Conservation (phyloP, 495 filamentous ascomycete species). For the Oleoguttula mirabilis region DNA sequence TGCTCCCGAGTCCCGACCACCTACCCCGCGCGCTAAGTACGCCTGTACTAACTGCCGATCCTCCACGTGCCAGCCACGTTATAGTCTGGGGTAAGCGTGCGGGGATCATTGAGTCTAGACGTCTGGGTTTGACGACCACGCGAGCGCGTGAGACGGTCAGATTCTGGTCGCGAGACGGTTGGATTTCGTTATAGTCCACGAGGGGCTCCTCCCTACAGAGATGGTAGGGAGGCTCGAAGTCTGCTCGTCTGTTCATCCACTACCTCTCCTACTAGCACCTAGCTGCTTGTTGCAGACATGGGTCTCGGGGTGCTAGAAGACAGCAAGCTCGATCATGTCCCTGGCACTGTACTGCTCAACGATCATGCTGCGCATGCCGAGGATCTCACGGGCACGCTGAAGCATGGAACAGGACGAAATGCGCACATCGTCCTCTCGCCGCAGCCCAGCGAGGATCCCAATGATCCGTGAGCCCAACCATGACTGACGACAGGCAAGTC, state of each 20-base stretch:
- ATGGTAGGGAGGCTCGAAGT: too few species aligned
- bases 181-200: too few species aligned
- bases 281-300: slow-evolving; percentile 1
- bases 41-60: too few species aligned
- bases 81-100: not conserved
- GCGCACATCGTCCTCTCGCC: slow-evolving; percentile 14
- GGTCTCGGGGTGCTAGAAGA: slow-evolving; percentile 12
- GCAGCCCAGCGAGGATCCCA: slow-evolving; percentile 17
- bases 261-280: not conserved
- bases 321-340: slow-evolving; percentile 9
- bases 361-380: slow-evolving; percentile 8
- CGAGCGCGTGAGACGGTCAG: too few species aligned
- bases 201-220: too few species aligned
- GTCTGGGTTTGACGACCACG: too few species aligned
- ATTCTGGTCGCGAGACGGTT: too few species aligned
- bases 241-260: not conserved
- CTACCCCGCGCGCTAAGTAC: too few species aligned
- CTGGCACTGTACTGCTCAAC: slow-evolving; percentile 16
- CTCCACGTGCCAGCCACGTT: too few species aligned
- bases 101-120: too few species aligned
- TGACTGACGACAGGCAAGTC: too few species aligned
- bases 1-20: too few species aligned
- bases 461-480: slow-evolving; percentile 9
- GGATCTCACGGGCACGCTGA: slow-evolving; percentile 4
- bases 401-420: slow-evolving; percentile 6